phyloP scores from a whole-genome alignment of 352 stramenopile genomes.

The Phytophthora multivora region DNA sequence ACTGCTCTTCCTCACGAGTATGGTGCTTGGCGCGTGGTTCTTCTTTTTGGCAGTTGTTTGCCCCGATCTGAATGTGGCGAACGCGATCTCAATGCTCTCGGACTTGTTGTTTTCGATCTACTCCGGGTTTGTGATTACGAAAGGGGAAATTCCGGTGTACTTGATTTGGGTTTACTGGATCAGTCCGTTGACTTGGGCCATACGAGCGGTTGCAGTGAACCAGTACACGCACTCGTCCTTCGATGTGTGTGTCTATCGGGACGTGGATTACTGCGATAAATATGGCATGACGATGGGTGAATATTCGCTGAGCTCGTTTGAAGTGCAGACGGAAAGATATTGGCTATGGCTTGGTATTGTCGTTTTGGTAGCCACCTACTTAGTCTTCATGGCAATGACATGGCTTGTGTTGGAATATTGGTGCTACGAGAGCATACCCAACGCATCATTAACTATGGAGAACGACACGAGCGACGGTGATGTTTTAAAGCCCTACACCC shows the following conservation, averaged over 20 bases:
- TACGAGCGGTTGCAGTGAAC: slow-evolving; percentile 58
- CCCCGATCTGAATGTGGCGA: slow-evolving; percentile 53
- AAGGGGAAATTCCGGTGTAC: slow-evolving; percentile 55
- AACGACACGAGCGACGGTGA: not conserved
- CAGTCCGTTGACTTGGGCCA: slow-evolving; percentile 68
- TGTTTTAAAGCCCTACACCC: not conserved
- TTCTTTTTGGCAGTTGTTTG: slow-evolving; percentile 55
- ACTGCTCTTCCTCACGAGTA: slow-evolving; percentile 60
- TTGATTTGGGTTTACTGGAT: slow-evolving; percentile 82
- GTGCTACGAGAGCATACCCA: slow-evolving; percentile 33
- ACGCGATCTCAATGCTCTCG: slow-evolving; percentile 52
- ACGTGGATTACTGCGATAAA: slow-evolving; percentile 48
- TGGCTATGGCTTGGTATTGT: slow-evolving; percentile 63
- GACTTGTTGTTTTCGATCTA: slow-evolving; percentile 66
- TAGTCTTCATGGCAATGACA: slow-evolving; percentile 12
- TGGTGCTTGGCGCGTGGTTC: slow-evolving; percentile 64
- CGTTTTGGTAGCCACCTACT: slow-evolving; percentile 28
- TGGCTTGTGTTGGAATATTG: slow-evolving; percentile 51
- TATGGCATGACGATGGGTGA: slow-evolving; percentile 39
- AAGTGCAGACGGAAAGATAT: slow-evolving; percentile 39
- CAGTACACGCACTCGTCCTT: slow-evolving; percentile 55
- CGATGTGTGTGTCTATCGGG: slow-evolving; percentile 42
- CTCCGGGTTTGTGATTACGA: slow-evolving; percentile 65
- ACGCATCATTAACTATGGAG: not conserved
- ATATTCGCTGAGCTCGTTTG: slow-evolving; percentile 53